These are phyloP conservation scores for Candida quercuum DNA, from an alignment of 805 yeast species.

Conservation along the genomic window DNA sequence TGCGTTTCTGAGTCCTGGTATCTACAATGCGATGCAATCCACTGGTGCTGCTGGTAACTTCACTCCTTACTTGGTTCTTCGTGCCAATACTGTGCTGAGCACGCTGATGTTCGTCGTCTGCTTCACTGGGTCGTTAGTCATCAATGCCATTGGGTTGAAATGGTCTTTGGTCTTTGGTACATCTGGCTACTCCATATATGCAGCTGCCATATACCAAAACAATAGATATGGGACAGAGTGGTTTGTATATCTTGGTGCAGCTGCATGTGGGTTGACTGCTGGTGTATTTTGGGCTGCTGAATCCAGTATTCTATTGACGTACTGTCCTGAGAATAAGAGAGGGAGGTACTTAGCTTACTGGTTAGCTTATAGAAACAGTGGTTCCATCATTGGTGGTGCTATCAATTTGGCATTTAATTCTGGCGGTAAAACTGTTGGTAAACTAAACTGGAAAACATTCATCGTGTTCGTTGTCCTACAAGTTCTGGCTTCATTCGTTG, in stretches of 20 bases:
- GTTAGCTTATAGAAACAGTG: constrained; percentile 16
- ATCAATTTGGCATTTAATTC: constrained; percentile 16
- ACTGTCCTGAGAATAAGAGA: constrained; percentile 15
- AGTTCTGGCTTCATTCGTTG: constrained; percentile 12
- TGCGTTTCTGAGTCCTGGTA: not conserved
- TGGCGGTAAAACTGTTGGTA: constrained; percentile 7
- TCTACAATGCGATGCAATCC: not conserved
- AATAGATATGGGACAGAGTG: constrained; percentile 16
- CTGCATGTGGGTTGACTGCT: constrained; percentile 14
- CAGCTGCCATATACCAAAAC: constrained; percentile 19
- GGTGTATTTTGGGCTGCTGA: constrained; percentile 21
- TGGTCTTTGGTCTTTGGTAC: constrained; percentile 12
- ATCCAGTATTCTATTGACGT: constrained; percentile 16
- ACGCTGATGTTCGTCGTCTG: not conserved
- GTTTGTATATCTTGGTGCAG: constrained; percentile 17
- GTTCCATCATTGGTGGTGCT: constrained; percentile 19
- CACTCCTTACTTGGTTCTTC: not conserved
- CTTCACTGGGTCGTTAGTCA: constrained; percentile 4
- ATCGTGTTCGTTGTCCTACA: constrained; percentile 17
- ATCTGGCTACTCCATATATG: constrained; percentile 16
- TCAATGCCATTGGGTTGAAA: constrained; percentile 14
- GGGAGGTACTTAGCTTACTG: constrained; percentile 21
- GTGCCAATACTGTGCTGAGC: not conserved
- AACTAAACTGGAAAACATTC: constrained; percentile 16
- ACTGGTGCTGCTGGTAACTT: not conserved